Conservation (phyloP, 2,329 filamentous ascomycete species). For the Polytolypa hystricis region DNA sequence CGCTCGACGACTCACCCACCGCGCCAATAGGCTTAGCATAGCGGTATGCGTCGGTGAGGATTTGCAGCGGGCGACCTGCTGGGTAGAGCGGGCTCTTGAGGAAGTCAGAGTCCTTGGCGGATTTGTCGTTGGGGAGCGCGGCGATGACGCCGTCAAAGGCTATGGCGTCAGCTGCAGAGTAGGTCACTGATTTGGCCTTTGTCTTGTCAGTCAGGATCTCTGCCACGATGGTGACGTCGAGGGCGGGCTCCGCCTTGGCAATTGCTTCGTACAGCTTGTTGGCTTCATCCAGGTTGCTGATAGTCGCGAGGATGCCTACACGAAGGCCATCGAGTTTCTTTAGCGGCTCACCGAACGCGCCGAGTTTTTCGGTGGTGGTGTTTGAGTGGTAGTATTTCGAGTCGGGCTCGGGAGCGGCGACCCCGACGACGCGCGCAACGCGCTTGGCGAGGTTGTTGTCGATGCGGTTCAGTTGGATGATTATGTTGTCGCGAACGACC, state of each 20-base stretch:
- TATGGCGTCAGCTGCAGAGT: conserved; percentile 49
- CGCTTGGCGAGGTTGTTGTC: conserved; percentile 56
- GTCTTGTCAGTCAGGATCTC: conserved; percentile 38
- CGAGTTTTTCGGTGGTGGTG: conserved; percentile 52
- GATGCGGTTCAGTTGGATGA: conserved; percentile 58
- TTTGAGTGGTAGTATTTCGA: conserved; percentile 58
- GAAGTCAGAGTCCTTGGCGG: conserved; percentile 15
- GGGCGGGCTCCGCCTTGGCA: conserved; percentile 28
- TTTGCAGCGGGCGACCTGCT: conserved; percentile 50
- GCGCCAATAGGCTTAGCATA: conserved; percentile 61
- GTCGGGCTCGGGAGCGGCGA: conserved; percentile 49
- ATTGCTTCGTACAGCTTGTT: conserved; percentile 41
- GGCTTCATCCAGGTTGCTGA: conserved; percentile 38
- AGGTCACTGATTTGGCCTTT: conserved; percentile 50
- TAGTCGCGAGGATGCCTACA: conserved; percentile 51
- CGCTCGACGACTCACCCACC: conserved; percentile 36
- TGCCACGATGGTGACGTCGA: conserved; percentile 50
- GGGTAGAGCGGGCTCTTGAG: conserved; percentile 48
- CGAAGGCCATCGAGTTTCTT: conserved; percentile 51
- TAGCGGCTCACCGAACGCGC: conserved; percentile 48
- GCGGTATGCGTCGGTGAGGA: conserved; percentile 51
- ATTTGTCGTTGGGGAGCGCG: conserved; percentile 39
- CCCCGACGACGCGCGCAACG: conserved; percentile 51
- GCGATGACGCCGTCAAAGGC: conserved; percentile 41
- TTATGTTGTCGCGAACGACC: conserved; percentile 52